A percentile compares a stretch with the other conserved stretches of the same genome.
Evolutionary conservation across 495 filamentous ascomycete species (phyloP).

Genomic region (Podospora pseudopauciseta): DNA sequence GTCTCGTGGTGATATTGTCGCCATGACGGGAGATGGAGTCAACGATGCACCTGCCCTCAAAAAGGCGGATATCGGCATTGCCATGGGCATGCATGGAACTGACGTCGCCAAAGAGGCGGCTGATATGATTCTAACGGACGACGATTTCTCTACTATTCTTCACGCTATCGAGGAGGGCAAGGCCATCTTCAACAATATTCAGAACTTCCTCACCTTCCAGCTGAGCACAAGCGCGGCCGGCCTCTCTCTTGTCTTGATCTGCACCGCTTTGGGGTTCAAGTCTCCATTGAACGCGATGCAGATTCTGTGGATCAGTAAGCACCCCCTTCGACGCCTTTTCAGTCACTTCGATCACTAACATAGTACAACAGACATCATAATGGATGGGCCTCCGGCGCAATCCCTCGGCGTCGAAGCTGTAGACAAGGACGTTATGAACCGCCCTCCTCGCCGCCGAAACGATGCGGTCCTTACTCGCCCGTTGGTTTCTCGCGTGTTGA

Average conservation of each 20-base stretch:
- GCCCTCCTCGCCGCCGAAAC: constrained; percentile 77
- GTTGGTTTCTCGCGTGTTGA: constrained; percentile 78
- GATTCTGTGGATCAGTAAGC: constrained; percentile 98
- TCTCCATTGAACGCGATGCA: constrained; percentile 98
- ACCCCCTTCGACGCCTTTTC: constrained; percentile 3
- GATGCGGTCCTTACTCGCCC: constrained; percentile 82
- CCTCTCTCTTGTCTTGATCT: constrained; percentile 82
- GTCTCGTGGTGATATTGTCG: constrained; percentile 90
- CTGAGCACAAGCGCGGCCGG: constrained; percentile 95
- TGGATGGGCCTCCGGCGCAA: constrained; percentile 97
- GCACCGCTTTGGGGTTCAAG: constrained; percentile 85
- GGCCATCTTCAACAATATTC: constrained; percentile 98
- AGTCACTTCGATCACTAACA: constrained; percentile 23
- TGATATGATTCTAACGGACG: constrained; percentile 99
- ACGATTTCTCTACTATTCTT: constrained; percentile 96
- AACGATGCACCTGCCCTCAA: constrained; percentile 97
- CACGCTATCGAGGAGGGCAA: constrained; percentile 98
- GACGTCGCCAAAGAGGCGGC: constrained; percentile 98
- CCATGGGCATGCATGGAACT: constrained; percentile 92
- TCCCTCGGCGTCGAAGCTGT: constrained; percentile 95
- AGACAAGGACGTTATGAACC: constrained; percentile 88
- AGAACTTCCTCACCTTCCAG: constrained; percentile 98
- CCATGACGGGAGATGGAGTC: constrained; percentile 98
- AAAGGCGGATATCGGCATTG: constrained; percentile 95
- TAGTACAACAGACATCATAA: constrained; percentile 77